These are phyloP conservation scores for Kodamaea fukazawae DNA, from an alignment of 805 yeast species.

Conservation along the genomic window DNA sequence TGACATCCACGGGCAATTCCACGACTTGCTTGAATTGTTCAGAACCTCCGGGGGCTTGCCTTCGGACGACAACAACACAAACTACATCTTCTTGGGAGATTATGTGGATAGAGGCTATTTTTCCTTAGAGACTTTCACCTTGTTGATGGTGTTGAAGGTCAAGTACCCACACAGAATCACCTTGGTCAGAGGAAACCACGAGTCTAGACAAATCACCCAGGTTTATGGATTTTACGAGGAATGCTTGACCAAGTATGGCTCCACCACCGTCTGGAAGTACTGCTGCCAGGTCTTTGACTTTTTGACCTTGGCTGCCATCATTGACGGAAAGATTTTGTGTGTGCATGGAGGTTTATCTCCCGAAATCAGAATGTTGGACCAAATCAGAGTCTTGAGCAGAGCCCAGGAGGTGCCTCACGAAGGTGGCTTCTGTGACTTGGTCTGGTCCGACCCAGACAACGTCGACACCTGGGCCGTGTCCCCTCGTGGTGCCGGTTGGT, in stretches of 20 bases:
- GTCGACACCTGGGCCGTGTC: slow-evolving; percentile 98
- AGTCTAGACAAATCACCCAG: slow-evolving; percentile 95
- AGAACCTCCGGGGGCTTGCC: slow-evolving; percentile 93
- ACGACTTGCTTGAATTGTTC: slow-evolving; percentile 86
- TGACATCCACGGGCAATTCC: slow-evolving; percentile 98
- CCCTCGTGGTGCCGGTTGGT: slow-evolving; percentile 98
- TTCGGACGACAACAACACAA: slow-evolving; percentile 58
- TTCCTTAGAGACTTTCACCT: slow-evolving; percentile 88
- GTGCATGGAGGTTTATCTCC: slow-evolving; percentile 98
- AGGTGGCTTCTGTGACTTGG: slow-evolving; percentile 96
- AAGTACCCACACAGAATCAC: slow-evolving; percentile 84
- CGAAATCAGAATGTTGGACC: slow-evolving; percentile 95
- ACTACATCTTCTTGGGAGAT: slow-evolving; percentile 86
- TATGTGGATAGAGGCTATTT: slow-evolving; percentile 98
- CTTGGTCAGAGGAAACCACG: slow-evolving; percentile 96
- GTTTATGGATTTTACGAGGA: slow-evolving; percentile 98
- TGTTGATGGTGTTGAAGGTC: slow-evolving; percentile 90
- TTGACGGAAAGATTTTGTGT: slow-evolving; percentile 91
- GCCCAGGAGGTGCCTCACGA: slow-evolving; percentile 99
- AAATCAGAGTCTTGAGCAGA: slow-evolving; percentile 86
- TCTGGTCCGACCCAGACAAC: slow-evolving; percentile 98
- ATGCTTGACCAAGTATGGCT: slow-evolving; percentile 88
- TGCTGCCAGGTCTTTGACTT: slow-evolving; percentile 96
- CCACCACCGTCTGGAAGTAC: slow-evolving; percentile 93
- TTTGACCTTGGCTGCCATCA: slow-evolving; percentile 89